Evolutionary conservation across 768 basidiomycete genomes (phyloP).

Genomic region (Gymnopilus dilepis): DNA sequence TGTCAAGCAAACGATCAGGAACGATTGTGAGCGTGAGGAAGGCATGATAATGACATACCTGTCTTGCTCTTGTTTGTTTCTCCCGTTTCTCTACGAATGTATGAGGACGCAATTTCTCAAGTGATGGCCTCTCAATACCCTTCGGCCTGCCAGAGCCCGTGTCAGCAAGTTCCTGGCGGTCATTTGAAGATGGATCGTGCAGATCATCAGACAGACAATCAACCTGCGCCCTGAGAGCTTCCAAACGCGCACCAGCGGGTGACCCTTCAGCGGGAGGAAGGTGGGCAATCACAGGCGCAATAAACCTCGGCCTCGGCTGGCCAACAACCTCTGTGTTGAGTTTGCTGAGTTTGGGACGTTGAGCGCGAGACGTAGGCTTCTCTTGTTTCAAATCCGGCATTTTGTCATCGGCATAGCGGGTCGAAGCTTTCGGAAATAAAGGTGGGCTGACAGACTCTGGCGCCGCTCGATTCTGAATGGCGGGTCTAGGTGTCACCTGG

Average conservation of each 20-base stretch:
- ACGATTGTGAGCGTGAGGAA: conserved; percentile 13
- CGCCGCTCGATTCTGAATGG: conserved; percentile 12
- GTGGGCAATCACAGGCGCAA: conserved; percentile 21
- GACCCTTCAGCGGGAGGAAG: conserved; percentile 27
- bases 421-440: conserved; percentile 21
- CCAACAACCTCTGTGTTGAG: conserved; percentile 14
- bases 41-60: conserved; percentile 22
- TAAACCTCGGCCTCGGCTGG: conserved; percentile 24
- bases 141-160: conserved; percentile 16
- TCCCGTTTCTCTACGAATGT: conserved; percentile 17
- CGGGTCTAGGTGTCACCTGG: conserved; percentile 47
- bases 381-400: conserved; percentile 16
- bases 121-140: conserved; percentile 20
- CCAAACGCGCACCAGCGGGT: conserved; percentile 27
- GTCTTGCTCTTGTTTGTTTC: conserved; percentile 17
- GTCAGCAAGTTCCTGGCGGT: conserved; percentile 9
- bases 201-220: conserved; percentile 29
- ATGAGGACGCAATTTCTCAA: conserved; percentile 23
- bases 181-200: conserved; percentile 13
- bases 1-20: conserved; percentile 27
- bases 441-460: conserved; percentile 1
- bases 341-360: conserved; percentile 19
- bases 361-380: conserved; percentile 12
- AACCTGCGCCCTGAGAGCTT: conserved; percentile 32
- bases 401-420: conserved; percentile 6